phyloP scores from a whole-genome alignment of 2,329 filamentous ascomycete species.

The Ascomycota sp. region DNA sequence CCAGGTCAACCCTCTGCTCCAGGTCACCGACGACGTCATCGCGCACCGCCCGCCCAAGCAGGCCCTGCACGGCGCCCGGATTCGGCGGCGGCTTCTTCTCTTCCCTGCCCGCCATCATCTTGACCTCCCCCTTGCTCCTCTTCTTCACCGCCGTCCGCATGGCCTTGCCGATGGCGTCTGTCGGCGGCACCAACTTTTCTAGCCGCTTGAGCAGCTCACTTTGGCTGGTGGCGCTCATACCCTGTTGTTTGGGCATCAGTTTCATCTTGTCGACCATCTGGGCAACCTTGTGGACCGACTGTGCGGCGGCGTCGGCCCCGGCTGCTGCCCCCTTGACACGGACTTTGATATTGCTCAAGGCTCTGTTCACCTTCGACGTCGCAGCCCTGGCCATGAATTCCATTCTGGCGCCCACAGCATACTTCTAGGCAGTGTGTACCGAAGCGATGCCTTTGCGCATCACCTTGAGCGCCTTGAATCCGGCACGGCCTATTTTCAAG shows the following conservation, averaged over 20 bases:
- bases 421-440: neutral
- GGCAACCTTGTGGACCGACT: no score
- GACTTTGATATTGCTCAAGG: neutral
- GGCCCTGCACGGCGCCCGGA: no score
- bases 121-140: no score
- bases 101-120: no score
- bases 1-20: no score
- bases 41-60: no score
- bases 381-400: neutral
- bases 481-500: neutral
- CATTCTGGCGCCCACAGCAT: neutral
- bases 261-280: neutral
- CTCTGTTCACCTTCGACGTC: no score
- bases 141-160: neutral
- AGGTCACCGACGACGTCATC: no score
- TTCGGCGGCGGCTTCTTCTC: no score
- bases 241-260: no score
- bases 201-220: neutral
- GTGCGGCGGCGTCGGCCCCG: neutral
- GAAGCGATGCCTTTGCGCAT: neutral
- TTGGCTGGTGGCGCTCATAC: neutral
- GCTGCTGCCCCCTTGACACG: neutral
- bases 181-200: neutral
- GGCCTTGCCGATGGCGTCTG: neutral
- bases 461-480: neutral